These are phyloP conservation scores for Tremella fuciformis DNA, from an alignment of 768 basidiomycete genomes.

Conservation along the genomic window DNA sequence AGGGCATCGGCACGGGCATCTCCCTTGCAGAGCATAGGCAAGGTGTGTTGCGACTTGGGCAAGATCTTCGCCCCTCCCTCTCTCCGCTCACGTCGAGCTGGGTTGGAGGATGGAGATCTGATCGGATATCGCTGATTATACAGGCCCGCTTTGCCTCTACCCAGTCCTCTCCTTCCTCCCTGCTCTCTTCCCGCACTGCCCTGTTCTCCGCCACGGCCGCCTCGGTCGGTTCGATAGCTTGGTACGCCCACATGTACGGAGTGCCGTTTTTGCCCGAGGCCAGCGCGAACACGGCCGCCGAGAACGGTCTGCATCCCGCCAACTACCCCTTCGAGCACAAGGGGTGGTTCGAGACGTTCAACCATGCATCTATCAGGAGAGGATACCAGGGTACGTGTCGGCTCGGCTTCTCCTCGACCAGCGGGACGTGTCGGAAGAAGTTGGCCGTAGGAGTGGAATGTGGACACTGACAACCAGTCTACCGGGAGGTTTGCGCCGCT, in stretches of 20 bases:
- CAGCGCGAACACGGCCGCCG: conserved; percentile 85
- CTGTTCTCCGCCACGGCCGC: conserved; percentile 68
- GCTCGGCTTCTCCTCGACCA: neutral
- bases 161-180: conserved; percentile 19
- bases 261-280: conserved; percentile 87
- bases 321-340: conserved; percentile 87
- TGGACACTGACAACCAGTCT: conserved; percentile 82
- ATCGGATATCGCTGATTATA: conserved; percentile 2
- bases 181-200: conserved; percentile 41
- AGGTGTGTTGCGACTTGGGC: conserved; percentile 13
- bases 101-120: conserved; percentile 3
- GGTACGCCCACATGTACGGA: conserved; percentile 95
- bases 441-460: neutral
- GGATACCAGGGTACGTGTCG: conserved; percentile 58
- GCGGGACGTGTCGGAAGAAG: neutral
- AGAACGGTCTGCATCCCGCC: conserved; percentile 89
- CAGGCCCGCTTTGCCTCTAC: conserved; percentile 39
- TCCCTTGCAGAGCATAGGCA: conserved; percentile 14
- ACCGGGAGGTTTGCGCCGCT: conserved; percentile 97
- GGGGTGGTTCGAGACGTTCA: conserved; percentile 83
- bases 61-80: neutral
- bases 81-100: neutral
- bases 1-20: conserved; percentile 18
- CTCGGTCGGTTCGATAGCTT: conserved; percentile 84
- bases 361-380: conserved; percentile 69